Conservation (phyloP, 2,329 filamentous ascomycete genomes). For the Pseudogymnoascus sp. region DNA sequence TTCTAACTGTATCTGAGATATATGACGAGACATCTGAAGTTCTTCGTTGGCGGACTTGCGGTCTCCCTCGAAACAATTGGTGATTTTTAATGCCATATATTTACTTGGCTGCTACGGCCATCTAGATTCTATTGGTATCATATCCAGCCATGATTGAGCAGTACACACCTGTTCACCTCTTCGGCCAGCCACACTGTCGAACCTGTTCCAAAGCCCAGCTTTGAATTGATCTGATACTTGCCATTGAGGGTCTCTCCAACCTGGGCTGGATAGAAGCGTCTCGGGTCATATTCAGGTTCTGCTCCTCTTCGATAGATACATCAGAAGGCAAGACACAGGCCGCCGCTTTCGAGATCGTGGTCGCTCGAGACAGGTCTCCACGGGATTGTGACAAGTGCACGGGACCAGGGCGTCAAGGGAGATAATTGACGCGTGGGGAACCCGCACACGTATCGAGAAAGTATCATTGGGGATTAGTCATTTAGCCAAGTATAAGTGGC, state of each 20-base stretch:
- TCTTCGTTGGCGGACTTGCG: background rate
- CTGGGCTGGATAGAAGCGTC: constrained; percentile 26
- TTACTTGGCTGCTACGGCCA: background rate
- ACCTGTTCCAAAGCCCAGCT: constrained; percentile 27
- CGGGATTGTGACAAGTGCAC: background rate
- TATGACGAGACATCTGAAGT: background rate
- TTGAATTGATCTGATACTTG: constrained; percentile 25
- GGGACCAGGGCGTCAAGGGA: background rate
- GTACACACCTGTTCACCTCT: constrained; percentile 15
- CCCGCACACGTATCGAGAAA: background rate
- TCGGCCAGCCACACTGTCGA: constrained; percentile 28
- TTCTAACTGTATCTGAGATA: background rate
- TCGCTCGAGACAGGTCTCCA: background rate
- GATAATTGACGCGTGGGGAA: background rate
- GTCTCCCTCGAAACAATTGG: background rate
- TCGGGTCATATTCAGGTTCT: constrained; percentile 25
- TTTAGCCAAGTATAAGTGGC: background rate
- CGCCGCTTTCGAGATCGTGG: background rate
- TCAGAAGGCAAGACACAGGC: constrained; percentile 10
- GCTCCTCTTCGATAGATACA: constrained; percentile 24
- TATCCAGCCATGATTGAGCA: constrained; percentile 18
- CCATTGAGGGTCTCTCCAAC: constrained; percentile 26
- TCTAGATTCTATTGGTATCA: background rate
- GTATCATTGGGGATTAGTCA: background rate
- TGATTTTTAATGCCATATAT: background rate